Base-by-base conservation (phyloP, 371 early-diverging fungal genomes). In the Choanephora cucurbitarum region DNA sequence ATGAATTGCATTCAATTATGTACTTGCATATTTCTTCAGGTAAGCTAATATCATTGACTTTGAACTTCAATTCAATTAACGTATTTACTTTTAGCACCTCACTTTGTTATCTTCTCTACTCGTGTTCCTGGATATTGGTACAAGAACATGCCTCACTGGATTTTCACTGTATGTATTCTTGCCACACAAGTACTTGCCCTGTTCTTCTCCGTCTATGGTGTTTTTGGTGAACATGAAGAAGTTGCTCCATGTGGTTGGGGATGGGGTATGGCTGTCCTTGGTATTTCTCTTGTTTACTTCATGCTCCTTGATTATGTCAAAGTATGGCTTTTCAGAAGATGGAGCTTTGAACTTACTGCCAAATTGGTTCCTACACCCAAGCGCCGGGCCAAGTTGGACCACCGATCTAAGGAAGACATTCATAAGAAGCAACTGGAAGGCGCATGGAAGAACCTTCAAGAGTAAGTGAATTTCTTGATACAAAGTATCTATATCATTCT, bases 81-180 rank as follows among this genome's bases (percentile, higher is more conserved):
- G n/a, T 22, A 40, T 23, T 5, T 45, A 6, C 18, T n/a, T 28
- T 44, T 62, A 57, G 84, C 84, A 11, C 95, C 95, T 37, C 95
- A 95, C 71, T 95, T 95, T 76, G 85, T 92, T 45, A 94, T 95
- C 71, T 95, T 94, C 70, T 92, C 92, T 33, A 94, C 94, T 19
- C 88, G 94, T 45, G 73, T 94, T 32, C 81, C 89, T 21, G 87
- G 90, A 18, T 89, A 83, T 77, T 92, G 91, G 83, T 94, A 90
- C 88, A 84, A 87, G 66, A 62, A 53, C 32, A 62, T 58, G 10
- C 63, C 59, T 45, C 64, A 64, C 15, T 64, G 64, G 64, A 53
- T 64, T 24, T 64, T 58, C 21, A 64, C 64, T 54, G 64, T 55
- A 14, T 91, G 89, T 58, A 90, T 95, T 48, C 71, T 89, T 41